Percentiles rank a stretch among this genome's conserved stretches.
Evolutionary conservation across 441 rosid species (phyloP).

Genomic region (Isatis lusitanica): DNA sequence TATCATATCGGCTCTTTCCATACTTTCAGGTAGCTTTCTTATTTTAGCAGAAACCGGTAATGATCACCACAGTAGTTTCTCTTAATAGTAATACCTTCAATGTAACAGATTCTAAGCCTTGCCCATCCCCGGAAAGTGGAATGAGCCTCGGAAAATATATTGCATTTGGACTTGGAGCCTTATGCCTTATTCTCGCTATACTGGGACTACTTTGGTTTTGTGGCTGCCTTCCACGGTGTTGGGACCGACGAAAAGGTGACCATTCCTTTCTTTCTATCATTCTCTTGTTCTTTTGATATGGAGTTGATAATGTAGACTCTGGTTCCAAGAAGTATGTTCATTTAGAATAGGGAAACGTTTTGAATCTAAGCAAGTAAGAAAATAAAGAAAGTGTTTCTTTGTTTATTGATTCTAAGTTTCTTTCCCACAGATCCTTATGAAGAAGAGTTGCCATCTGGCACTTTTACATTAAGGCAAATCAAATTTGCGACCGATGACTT

Average conservation of each 20-base stretch:
- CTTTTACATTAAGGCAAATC: constrained; percentile 65
- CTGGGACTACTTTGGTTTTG: constrained; percentile 50
- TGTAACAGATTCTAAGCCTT: constrained; percentile 50
- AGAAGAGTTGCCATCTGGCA: constrained; percentile 47
- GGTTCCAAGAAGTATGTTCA: constrained; percentile 12
- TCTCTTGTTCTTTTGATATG: background rate
- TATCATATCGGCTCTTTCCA: constrained; percentile 62
- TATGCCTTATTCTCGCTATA: constrained; percentile 37
- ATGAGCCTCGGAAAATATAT: constrained; percentile 30
- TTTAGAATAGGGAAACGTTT: background rate
- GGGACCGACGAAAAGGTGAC: constrained; percentile 40
- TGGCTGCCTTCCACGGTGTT: constrained; percentile 34
- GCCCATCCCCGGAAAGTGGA: constrained; percentile 24
- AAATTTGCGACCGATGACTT: constrained; percentile 69
- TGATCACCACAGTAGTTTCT: constrained; percentile 1
- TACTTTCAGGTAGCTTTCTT: constrained; percentile 50
- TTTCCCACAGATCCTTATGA: constrained; percentile 36
- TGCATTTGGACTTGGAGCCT: constrained; percentile 38
- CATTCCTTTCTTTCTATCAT: background rate
- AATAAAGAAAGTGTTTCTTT: background rate
- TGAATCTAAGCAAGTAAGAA: constrained; percentile 6
- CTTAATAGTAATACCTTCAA: constrained; percentile 8
- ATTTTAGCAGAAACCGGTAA: background rate
- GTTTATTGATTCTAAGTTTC: constrained; percentile 18
- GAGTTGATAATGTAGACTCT: background rate